Percentiles rank a stretch among this genome's conserved stretches.
Evolutionary conservation across 1,284 basidiomycete species (phyloP).

Genomic region (Taiwanofungus camphoratus): DNA sequence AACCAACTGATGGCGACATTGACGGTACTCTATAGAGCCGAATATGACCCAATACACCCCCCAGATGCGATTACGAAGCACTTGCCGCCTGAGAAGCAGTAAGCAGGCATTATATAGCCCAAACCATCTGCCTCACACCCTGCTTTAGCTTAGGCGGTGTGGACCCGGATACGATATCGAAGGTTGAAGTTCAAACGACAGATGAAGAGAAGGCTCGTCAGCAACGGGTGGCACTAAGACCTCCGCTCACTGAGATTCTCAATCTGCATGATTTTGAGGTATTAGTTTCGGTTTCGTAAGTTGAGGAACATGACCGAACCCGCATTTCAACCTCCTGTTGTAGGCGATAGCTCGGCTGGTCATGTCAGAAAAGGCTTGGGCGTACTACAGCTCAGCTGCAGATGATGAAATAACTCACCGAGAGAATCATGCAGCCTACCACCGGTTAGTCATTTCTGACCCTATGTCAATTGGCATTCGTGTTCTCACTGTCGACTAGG

Average conservation of each 20-base stretch:
- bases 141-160: constrained; percentile 59
- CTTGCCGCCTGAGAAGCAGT: constrained; percentile 75
- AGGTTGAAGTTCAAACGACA: constrained; percentile 49
- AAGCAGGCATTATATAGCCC: no score
- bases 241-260: constrained; percentile 72
- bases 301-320: neutral
- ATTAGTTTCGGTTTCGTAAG: constrained; percentile 13
- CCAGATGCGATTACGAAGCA: constrained; percentile 84
- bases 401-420: constrained; percentile 87
- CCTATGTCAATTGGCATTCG: neutral
- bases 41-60: constrained; percentile 85
- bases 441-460: constrained; percentile 42
- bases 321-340: neutral
- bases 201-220: constrained; percentile 57
- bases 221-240: constrained; percentile 48
- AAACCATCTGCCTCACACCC: constrained; percentile 3
- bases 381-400: constrained; percentile 83
- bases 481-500: constrained; percentile 30
- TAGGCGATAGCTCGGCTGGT: constrained; percentile 69
- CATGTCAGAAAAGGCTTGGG: constrained; percentile 82
- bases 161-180: constrained; percentile 56
- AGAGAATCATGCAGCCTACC: constrained; percentile 86
- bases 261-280: constrained; percentile 92
- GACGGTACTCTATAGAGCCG: constrained; percentile 38
- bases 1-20: constrained; percentile 2